Base-by-base conservation (phyloP, 345 rosid genomes). In the Salix udensis region DNA sequence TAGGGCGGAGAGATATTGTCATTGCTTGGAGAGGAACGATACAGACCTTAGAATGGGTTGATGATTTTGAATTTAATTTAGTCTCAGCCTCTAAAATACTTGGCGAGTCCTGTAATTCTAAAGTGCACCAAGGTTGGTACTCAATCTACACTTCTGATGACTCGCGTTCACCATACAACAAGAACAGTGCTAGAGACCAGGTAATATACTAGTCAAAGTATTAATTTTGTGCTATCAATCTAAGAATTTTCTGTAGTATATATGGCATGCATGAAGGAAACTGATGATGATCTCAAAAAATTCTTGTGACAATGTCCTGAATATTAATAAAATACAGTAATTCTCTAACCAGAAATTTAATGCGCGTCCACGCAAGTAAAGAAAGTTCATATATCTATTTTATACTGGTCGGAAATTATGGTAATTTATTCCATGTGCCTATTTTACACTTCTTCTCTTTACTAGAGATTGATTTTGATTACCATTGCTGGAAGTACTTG, bases 1-100 rank as follows among this genome's bases (percentile, higher is more conserved):
- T 94, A 6, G 97, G 97, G 70, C 84, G 98, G 80, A 86, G 98
- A 83, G 98, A 92, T 62, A 91, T 92, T 13, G 96, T 94, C 58
- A 81, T 94, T 7, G 88, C 88, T 21, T 94, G 96, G 98, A 87
- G 97, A 87, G 98, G 98, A 75, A 88, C 97, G 2, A 77, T 88
- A 16, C 85, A 75, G 79, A 86, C 89, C 5, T 75, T 91, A 36
- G 98, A 94, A 79, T 92, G 97, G 97, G 82, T 92, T 76, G 26
- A 89, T 64, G 94, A 90, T 83, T 80, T 90, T 8, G 76, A 91
- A 21, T 90, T 89, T 15, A 73, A 65, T 75, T 76, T 90, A 65
- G 94, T 92, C 48, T 74, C 90, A 9, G 88, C 88, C 8, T 67
- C 83, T 2, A 83, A 86, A 3, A 76, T 94, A 5, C 78, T 94